These are phyloP conservation scores for Beauveria sp. DNA, from an alignment of 2,329 filamentous ascomycete genomes.

Conservation along the genomic window DNA sequence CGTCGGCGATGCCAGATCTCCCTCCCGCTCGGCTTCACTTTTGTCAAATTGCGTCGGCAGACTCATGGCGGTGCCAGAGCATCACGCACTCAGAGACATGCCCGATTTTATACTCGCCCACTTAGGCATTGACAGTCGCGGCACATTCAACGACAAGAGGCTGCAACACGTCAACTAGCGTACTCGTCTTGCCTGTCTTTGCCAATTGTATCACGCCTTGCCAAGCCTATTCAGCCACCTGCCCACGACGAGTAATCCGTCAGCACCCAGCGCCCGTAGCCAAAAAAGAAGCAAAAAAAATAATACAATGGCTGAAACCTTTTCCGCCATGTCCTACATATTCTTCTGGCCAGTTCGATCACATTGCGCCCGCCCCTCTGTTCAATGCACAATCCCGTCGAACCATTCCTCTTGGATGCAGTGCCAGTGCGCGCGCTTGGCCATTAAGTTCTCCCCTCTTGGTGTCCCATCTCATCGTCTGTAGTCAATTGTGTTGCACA, in stretches of 20 bases:
- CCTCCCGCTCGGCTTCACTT: neutral
- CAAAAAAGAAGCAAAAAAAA: conserved; percentile 8
- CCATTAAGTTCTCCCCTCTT: neutral
- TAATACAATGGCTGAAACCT: conserved; percentile 5
- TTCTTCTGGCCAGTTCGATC: neutral
- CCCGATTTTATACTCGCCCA: conserved; percentile 8
- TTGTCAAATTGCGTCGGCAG: neutral
- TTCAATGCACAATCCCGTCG: neutral
- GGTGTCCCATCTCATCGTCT: neutral
- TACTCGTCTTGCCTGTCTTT: neutral
- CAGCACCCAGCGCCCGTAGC: neutral
- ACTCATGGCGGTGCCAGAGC: neutral
- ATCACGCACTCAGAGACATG: neutral
- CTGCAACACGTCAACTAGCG: conserved; percentile 8
- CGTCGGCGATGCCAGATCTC: neutral
- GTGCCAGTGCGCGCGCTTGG: neutral
- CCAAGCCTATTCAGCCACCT: conserved; percentile 1
- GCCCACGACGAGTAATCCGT: neutral
- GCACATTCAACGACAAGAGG: neutral
- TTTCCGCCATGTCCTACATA: neutral
- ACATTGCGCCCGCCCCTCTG: neutral
- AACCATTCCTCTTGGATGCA: neutral
- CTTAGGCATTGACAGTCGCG: neutral
- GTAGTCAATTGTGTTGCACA: neutral
- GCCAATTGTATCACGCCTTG: neutral